Evolutionary conservation across 2,329 filamentous ascomycete genomes (phyloP), one percentile per base, ranked within the genome.

Genomic region (Clarireedia homoeocarpa): DNA sequence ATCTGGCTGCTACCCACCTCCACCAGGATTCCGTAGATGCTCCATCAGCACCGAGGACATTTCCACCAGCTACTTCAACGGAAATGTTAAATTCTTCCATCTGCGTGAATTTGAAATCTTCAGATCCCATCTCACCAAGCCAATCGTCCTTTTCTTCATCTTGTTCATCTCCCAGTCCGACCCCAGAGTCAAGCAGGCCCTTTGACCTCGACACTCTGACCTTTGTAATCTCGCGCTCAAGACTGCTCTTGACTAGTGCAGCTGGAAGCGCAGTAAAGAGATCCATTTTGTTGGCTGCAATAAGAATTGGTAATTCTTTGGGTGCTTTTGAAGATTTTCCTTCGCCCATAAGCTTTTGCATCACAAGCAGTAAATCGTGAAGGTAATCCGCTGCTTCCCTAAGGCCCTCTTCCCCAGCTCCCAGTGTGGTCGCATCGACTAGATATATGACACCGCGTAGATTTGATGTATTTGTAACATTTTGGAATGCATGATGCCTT

Each of bases 261-360:
- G 88, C 82, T 0, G 94, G 94, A 51, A 96, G 74, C 6, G 92
- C 90, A 0, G 94, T 96, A 70, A 99, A 99, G 1, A 99, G 78
- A 70, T 99, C 94, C 69, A 91, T 81, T 78, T 99, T 99, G 73
- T 97, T 99, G 53, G 91, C 91, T 1, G 91, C 91, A 36, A 99
- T 76, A 38, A 99, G 78, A 6, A 99, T 79, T 0, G 88, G 84
- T 7, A 94, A 78, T 23, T 81, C 77, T 23, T 76, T 73, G 0
- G 81, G 78, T 0, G 75, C 76, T 64, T 83, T 85, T 47, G 78
- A 75, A 1, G 78, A 77, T 60, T 79, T 83, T 40, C 73, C 59
- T 72, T 51, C 55, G 30, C 81, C 79, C 49, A 83, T 80, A 48
- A 85, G 80, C 71, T 85, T 88, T 74, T 97, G 94, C 57, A 99